Evolutionary conservation across 2,329 filamentous ascomycete species (phyloP).

Genomic region (Fusarium veterinarium): DNA sequence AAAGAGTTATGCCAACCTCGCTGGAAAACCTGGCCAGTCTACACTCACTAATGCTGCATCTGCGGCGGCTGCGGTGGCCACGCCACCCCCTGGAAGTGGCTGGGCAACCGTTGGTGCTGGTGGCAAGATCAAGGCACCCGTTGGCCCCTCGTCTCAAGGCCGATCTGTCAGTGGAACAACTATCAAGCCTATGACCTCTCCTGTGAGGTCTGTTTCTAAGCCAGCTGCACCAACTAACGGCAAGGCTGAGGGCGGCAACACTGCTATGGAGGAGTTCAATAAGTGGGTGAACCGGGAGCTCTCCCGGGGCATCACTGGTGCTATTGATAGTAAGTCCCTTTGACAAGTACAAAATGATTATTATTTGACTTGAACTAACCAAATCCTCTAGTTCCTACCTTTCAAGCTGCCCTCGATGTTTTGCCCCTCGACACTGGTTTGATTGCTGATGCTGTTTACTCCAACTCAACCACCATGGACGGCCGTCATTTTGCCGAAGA

Average conservation of each 20-base stretch:
- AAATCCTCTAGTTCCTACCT: constrained; percentile 73
- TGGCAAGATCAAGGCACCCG: constrained; percentile 86
- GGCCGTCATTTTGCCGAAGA: constrained; percentile 94
- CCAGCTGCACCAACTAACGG: constrained; percentile 58
- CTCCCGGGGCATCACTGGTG: constrained; percentile 72
- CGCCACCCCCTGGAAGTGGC: constrained; percentile 60
- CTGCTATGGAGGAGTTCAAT: constrained; percentile 88
- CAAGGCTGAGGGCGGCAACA: constrained; percentile 52
- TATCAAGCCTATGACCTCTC: constrained; percentile 57
- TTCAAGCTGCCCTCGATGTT: constrained; percentile 79
- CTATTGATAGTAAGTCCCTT: constrained; percentile 62
- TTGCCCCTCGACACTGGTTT: constrained; percentile 83
- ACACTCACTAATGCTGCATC: constrained; percentile 55
- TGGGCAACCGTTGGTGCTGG: constrained; percentile 97
- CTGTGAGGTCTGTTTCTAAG: constrained; percentile 64
- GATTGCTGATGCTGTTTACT: constrained; percentile 91
- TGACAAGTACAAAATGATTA: not conserved
- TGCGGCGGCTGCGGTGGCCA: constrained; percentile 51
- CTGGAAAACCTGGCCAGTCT: constrained; percentile 73
- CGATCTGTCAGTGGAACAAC: constrained; percentile 58
- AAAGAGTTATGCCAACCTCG: constrained; percentile 95
- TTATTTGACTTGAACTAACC: constrained; percentile 48
- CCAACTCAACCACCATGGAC: constrained; percentile 88
- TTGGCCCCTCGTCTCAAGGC: constrained; percentile 63
- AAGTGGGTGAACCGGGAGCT: constrained; percentile 91